Evolutionary conservation across 2,329 filamentous ascomycete species (phyloP), one percentile per base, ranked within the genome.

Genomic region (Pseudogymnoascus sp.): DNA sequence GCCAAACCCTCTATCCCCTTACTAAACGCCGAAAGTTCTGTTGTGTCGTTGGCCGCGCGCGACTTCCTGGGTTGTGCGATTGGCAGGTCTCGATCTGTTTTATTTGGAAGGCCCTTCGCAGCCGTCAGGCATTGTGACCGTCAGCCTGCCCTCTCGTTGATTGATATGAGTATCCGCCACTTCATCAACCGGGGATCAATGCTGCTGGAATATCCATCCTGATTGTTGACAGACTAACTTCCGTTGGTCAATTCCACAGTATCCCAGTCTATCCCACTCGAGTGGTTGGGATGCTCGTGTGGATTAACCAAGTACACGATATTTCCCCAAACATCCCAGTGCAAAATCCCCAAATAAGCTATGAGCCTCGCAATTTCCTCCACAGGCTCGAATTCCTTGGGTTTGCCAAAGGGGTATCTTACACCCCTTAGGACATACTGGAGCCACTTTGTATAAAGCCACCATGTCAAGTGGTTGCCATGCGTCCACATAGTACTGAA

Each of bases 241-340:
- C 12, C 23, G 25, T 31, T 16, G n/a, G 23, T n/a, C 23, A 31
- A 16, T 53, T 28, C 25, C 23, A 10, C 46, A 31, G 46, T 31
- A 5, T 31, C 46, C 25, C 14, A 11, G 8, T 53, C 14, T 16
- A 8, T 31, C 23, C 34, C 25, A 18, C n/a, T 56, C 2, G 11
- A 18, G 16, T 56, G 25, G 25, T 16, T 4, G 28, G n/a, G 28
- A 12, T 56, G n/a, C 50, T 56, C 67, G 61, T 71, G 68, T 3
- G 70, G 70, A 65, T 72, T 67, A 2, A 71, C 69, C 18, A 74
- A 68, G 72, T 96, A 96, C 11, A 89, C 85, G 62, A 96, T 79
- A 1, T 85, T 84, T 1, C 84, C 84, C 91, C 93, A 97, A 2
- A 96, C 89, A 59, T 90, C 84, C 92, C 93, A 97, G 75, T 97